A percentile compares a stretch with the other conserved stretches of the same genome.
phyloP scores from a whole-genome alignment of 257 asterid species.

The Schizonepeta tenuifolia region DNA sequence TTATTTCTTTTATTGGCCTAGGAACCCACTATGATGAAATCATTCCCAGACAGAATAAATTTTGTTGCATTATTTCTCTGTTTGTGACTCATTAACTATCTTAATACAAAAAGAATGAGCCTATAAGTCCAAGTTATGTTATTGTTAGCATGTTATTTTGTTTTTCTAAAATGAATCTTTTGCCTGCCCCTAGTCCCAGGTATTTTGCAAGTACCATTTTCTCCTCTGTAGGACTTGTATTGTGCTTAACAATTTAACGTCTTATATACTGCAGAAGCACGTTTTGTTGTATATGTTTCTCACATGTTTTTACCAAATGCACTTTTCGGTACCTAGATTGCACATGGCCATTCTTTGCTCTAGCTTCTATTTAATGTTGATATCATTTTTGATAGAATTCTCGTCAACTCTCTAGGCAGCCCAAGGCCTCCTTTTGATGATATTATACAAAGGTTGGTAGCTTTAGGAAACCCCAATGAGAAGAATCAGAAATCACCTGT shows the following conservation, averaged over 20 bases:
- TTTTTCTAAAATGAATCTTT: not conserved
- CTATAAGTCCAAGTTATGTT: not conserved
- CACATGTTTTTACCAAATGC: constrained; percentile 1
- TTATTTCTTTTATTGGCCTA: no score
- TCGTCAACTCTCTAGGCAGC: constrained; percentile 58
- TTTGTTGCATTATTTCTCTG: no score
- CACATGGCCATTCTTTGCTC: constrained; percentile 3
- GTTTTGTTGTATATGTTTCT: not conserved
- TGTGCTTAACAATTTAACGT: constrained; percentile 18
- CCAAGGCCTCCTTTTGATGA: constrained; percentile 98
- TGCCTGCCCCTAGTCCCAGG: not conserved
- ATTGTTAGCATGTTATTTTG: not conserved
- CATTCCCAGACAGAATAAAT: no score
- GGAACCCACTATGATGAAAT: no score
- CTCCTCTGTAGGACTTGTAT: not conserved
- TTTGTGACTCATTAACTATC: no score
- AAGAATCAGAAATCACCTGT: constrained; percentile 59
- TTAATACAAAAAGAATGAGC: no score
- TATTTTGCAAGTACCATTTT: not conserved
- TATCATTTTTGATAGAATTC: constrained; percentile 26
- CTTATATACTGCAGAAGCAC: constrained; percentile 8
- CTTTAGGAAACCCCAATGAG: constrained; percentile 44
- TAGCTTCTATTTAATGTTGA: constrained; percentile 25
- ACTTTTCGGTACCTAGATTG: constrained; percentile 1
- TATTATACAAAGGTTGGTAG: constrained; percentile 65